Evolutionary conservation across 371 early-diverging fungal species (phyloP).

Genomic region (Umbelopsis sp.): DNA sequence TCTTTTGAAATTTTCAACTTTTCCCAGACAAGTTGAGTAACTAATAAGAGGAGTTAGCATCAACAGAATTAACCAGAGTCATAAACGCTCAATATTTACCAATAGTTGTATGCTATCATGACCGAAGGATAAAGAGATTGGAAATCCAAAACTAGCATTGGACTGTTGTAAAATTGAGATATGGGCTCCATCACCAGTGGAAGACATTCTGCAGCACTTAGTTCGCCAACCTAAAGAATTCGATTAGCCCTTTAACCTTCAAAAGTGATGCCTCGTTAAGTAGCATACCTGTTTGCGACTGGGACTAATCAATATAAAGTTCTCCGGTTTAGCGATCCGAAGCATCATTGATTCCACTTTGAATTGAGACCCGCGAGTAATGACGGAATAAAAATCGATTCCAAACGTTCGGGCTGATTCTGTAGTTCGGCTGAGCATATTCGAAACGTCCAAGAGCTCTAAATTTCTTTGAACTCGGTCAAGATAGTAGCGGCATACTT

Average conservation of each 20-base stretch:
- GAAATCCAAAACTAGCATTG: slow-evolving; percentile 88
- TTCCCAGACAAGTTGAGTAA: slow-evolving; percentile 86
- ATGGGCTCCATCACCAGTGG: slow-evolving; percentile 91
- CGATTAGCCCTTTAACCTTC: neutral
- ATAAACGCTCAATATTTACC: slow-evolving; percentile 42
- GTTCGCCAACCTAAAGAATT: slow-evolving; percentile 57
- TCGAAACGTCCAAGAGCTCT: slow-evolving; percentile 73
- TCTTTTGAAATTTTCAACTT: slow-evolving; percentile 26
- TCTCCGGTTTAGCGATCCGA: slow-evolving; percentile 83
- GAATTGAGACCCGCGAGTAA: slow-evolving; percentile 90
- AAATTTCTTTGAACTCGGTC: slow-evolving; percentile 70
- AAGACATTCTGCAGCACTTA: slow-evolving; percentile 79
- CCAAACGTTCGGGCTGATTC: slow-evolving; percentile 91
- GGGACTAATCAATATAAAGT: slow-evolving; percentile 65
- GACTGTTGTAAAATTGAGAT: slow-evolving; percentile 78
- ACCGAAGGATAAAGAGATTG: slow-evolving; percentile 92
- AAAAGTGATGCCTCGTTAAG: neutral
- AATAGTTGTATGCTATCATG: slow-evolving; percentile 94
- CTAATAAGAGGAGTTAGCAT: slow-evolving; percentile 30
- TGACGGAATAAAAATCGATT: slow-evolving; percentile 82
- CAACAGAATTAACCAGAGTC: neutral
- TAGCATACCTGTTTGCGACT: slow-evolving; percentile 63
- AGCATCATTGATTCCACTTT: slow-evolving; percentile 88
- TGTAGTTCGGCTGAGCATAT: slow-evolving; percentile 70
- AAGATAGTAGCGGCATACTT: slow-evolving; percentile 67